These are phyloP conservation scores for Isabelozyma pseudorhagii DNA, from an alignment of 805 yeast genomes.

Conservation along the genomic window DNA sequence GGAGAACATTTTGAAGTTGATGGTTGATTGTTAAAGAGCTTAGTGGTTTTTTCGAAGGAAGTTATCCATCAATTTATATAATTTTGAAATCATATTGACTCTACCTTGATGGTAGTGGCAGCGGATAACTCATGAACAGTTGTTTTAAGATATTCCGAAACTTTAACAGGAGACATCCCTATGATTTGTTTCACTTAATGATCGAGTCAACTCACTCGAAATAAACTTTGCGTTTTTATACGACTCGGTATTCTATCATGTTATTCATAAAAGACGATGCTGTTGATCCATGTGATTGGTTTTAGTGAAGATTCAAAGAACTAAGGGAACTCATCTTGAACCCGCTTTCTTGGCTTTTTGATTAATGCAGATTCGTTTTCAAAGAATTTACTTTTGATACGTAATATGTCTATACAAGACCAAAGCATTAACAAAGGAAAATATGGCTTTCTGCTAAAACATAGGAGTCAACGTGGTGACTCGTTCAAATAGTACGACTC, in stretches of 20 bases:
- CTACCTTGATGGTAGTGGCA: neutral
- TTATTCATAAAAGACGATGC: too few relatives aligned
- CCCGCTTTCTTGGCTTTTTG: too few relatives aligned
- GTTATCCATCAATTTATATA: neutral
- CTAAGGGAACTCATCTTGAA: too few relatives aligned
- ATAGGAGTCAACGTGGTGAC: too few relatives aligned
- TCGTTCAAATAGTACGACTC: too few relatives aligned
- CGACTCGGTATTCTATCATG: neutral
- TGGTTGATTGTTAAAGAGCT: neutral
- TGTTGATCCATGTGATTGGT: too few relatives aligned
- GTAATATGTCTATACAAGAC: too few relatives aligned
- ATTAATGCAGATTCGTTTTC: too few relatives aligned
- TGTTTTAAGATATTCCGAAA: neutral
- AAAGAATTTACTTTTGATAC: too few relatives aligned
- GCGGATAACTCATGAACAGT: neutral
- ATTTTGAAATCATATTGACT: neutral
- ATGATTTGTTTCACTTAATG: neutral
- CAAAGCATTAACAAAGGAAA: too few relatives aligned
- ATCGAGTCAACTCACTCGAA: neutral
- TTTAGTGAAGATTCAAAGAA: too few relatives aligned
- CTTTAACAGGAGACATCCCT: neutral
- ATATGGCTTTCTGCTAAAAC: too few relatives aligned
- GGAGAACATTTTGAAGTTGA: neutral
- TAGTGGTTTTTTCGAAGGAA: neutral
- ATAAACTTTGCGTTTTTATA: neutral